Evolutionary conservation across 2,329 filamentous ascomycete genomes (phyloP).

Genomic region (Aspergillus sp.): DNA sequence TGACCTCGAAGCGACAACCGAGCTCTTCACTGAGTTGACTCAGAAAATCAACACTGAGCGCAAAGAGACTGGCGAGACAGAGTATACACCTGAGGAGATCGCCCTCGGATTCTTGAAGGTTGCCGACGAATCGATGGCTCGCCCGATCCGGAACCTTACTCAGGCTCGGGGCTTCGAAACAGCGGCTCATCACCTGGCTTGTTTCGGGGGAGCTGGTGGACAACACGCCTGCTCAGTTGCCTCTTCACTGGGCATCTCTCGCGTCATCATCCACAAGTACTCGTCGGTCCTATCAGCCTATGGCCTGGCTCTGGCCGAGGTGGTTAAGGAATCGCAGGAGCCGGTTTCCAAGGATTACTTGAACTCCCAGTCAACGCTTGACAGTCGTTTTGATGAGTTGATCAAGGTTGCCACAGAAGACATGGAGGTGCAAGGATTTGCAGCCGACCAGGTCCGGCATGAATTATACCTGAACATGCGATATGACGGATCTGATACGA

Average conservation of each 20-base stretch:
- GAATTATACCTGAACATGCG: constrained; percentile 50
- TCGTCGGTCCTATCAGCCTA: constrained; percentile 91
- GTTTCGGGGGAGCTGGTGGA: constrained; percentile 87
- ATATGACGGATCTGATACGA: constrained; percentile 53
- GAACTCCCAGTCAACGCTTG: constrained; percentile 46
- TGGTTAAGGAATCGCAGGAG: constrained; percentile 81
- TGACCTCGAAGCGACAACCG: constrained; percentile 72
- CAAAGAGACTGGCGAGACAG: constrained; percentile 42
- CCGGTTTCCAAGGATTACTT: constrained; percentile 57
- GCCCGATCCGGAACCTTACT: constrained; percentile 85
- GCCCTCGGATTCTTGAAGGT: constrained; percentile 44
- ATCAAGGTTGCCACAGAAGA: constrained; percentile 58
- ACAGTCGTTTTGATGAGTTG: constrained; percentile 72
- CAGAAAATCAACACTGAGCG: constrained; percentile 58
- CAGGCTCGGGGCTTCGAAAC: constrained; percentile 92
- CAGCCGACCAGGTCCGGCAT: constrained; percentile 38
- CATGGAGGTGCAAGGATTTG: constrained; percentile 46
- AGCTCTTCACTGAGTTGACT: constrained; percentile 72
- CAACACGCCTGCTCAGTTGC: constrained; percentile 93
- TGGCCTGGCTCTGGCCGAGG: constrained; percentile 88
- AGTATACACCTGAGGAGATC: constrained; percentile 52
- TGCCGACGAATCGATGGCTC: constrained; percentile 46
- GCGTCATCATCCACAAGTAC: constrained; percentile 85
- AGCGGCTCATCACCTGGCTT: constrained; percentile 83
- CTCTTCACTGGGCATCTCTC: constrained; percentile 76